Base-by-base conservation (phyloP, 73 alveolate genomes). In the Blepharisma stoltei region DNA sequence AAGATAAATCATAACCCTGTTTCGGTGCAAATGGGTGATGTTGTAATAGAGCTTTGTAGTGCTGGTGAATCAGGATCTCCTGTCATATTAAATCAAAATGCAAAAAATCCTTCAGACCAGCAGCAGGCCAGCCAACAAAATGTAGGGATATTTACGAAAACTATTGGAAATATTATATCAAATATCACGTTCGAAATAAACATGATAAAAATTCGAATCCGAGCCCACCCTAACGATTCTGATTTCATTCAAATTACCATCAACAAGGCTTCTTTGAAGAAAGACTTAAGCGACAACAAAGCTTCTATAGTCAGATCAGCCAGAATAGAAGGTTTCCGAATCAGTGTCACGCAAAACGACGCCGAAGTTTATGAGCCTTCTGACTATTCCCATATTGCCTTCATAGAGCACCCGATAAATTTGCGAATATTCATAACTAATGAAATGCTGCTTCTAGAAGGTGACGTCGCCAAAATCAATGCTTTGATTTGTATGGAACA, bases 281-380 rank as follows among this genome's bases (percentile, higher is more conserved):
- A 60, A n/a, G 38, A 38, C 23, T 14, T 2, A 60, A 5, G 23
- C 4, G 18, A 25, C 11, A 47, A 60, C 14, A 52, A 52, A 4
- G 73, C 14, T 25, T 60, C 49, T 25, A 14, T n/a, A 0, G 5
- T 20, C 18, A 60, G 23, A 60, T 9, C 14, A 14, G 23, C 5
- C 18, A 60, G 18, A 60, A 60, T 60, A 14, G 73, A 60, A 60
- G 73, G 73, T 9, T 25, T 60, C 18, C 73, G 73, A 14, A 25
- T 60, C 2, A 60, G 45, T 60, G 18, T 60, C 2, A 60, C 5
- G 73, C 0, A 25, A 20, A 25, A 60, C 14, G 73, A 60, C 37
- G 38, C 48, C 14, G 73, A 60, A 60, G 18, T 60, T 60, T 25
- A 60, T 5, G 73, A 60, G n/a, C 73, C 73, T 14, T 38, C 14